These are phyloP conservation scores for Cordyceps fumosorosea DNA, from an alignment of 2,329 filamentous ascomycete species.

Conservation along the genomic window DNA sequence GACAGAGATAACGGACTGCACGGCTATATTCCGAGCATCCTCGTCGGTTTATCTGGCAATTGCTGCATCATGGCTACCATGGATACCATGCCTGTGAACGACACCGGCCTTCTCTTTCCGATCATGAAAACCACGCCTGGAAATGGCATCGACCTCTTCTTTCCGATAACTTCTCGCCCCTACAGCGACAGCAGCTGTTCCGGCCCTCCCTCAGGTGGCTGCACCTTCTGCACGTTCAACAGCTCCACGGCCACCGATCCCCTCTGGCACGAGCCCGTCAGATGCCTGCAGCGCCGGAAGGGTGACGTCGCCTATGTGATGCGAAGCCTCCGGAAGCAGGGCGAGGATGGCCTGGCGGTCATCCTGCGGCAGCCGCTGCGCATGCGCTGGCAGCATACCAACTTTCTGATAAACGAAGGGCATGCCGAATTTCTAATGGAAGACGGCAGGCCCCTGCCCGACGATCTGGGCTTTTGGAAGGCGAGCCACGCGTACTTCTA, in stretches of 20 bases:
- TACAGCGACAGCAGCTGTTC: not conserved
- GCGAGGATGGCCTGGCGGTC: not conserved
- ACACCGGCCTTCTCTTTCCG: no score
- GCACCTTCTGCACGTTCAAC: not conserved
- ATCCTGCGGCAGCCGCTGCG: not conserved
- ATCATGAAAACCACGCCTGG: no score
- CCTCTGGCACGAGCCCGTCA: not conserved
- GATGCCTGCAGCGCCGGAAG: not conserved
- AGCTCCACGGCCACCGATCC: not conserved
- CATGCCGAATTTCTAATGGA: no score
- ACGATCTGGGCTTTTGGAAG: not conserved
- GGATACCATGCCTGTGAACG: no score
- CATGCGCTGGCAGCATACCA: not conserved
- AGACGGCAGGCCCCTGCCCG: not conserved
- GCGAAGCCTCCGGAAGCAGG: not conserved
- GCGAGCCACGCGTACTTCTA: not conserved
- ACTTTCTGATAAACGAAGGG: not conserved
- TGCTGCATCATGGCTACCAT: not conserved
- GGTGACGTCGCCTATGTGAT: rapidly evolving
- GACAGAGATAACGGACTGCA: no score
- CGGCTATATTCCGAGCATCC: not conserved
- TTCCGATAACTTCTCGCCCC: not conserved
- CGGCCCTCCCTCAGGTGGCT: rapidly evolving
- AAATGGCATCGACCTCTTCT: not conserved
- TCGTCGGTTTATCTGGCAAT: not conserved